Conservation (phyloP, 2,329 filamentous ascomycete species). For the Colletotrichum higginsianum region DNA sequence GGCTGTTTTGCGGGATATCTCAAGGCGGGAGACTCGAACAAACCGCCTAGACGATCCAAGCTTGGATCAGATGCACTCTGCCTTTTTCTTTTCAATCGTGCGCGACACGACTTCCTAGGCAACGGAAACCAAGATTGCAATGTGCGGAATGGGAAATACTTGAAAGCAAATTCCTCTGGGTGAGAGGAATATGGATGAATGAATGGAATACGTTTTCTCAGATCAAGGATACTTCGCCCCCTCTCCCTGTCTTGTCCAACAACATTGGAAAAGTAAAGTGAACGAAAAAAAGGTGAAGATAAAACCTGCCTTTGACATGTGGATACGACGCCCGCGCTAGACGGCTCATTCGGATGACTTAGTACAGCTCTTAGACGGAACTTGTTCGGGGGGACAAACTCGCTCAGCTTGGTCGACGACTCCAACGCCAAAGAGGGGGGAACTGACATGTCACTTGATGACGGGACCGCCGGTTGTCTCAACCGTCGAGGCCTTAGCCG, state of each 20-base stretch:
- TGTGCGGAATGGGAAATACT: neutral
- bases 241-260: neutral
- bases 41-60: neutral
- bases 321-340: neutral
- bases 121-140: conserved; percentile 9
- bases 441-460: neutral
- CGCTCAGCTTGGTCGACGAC: neutral
- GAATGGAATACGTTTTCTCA: neutral
- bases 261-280: too few species aligned
- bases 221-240: neutral
- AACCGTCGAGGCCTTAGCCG: neutral
- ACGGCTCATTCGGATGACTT: neutral
- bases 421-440: neutral
- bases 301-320: neutral
- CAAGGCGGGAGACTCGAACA: neutral
- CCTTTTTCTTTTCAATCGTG: neutral
- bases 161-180: neutral
- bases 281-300: neutral
- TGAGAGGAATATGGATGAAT: too few species aligned
- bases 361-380: neutral
- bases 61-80: neutral
- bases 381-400: neutral
- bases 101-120: neutral
- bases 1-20: conserved; percentile 2
- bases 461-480: neutral